phyloP scores from a whole-genome alignment of 192 early-diverging fungal genomes.

The Dissophora ornata region DNA sequence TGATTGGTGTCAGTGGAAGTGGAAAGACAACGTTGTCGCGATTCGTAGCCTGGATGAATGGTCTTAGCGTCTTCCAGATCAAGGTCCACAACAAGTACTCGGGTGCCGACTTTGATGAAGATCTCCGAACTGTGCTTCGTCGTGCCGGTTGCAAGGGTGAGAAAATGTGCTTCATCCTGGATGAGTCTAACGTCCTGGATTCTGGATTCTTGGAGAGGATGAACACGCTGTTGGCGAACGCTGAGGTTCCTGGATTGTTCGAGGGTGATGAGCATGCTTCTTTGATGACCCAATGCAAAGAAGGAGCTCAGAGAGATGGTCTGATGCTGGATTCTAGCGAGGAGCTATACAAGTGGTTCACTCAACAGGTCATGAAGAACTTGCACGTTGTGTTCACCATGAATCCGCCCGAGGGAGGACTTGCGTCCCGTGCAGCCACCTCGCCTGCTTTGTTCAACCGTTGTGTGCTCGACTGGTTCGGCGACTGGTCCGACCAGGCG shows the following conservation, averaged over 20 bases:
- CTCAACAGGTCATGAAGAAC: constrained; percentile 94
- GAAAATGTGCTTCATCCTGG: constrained; percentile 97
- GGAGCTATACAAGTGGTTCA: constrained; percentile 99
- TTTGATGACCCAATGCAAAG: constrained; percentile 94
- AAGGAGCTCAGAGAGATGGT: constrained; percentile 93
- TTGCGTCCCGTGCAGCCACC: constrained; percentile 93
- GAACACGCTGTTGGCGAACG: constrained; percentile 99
- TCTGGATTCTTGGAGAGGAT: constrained; percentile 98
- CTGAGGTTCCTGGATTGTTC: constrained; percentile 98
- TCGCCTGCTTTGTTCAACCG: constrained; percentile 99
- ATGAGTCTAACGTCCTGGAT: constrained; percentile 98
- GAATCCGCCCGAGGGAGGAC: constrained; percentile 96
- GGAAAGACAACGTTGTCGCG: constrained; percentile 99
- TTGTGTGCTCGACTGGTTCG: constrained; percentile 99
- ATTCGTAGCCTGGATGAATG: constrained; percentile 99
- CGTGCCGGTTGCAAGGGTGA: constrained; percentile 97
- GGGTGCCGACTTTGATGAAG: constrained; percentile 98
- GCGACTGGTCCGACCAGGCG: constrained; percentile 98
- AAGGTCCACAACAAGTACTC: constrained; percentile 98
- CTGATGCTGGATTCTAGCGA: constrained; percentile 93
- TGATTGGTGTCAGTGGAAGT: constrained; percentile 97
- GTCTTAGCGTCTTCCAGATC: constrained; percentile 94
- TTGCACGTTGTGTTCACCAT: constrained; percentile 99
- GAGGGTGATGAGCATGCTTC: constrained; percentile 97
- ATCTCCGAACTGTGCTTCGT: constrained; percentile 89